A percentile compares a stretch with the other conserved stretches of the same genome.
These are phyloP conservation scores for Gonapodya prolifera DNA, from an alignment of 192 early-diverging fungal species.

Conservation along the genomic window DNA sequence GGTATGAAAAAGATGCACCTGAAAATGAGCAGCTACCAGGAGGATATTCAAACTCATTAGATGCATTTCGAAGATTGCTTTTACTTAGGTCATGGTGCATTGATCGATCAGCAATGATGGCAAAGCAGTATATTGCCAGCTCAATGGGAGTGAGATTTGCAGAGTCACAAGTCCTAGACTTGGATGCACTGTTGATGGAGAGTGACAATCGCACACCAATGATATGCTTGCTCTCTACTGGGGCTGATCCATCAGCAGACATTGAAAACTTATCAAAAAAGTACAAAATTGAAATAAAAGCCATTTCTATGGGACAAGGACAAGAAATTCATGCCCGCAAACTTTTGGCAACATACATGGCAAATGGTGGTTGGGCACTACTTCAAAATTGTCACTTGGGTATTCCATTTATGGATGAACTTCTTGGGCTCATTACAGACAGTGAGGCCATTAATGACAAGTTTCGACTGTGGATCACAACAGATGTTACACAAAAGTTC, in stretches of 20 bases:
- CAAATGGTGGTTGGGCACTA: constrained; percentile 49
- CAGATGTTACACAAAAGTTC: constrained; percentile 43
- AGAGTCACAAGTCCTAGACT: constrained; percentile 53
- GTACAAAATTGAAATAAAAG: constrained; percentile 52
- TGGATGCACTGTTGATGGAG: constrained; percentile 41
- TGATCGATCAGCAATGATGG: constrained; percentile 51
- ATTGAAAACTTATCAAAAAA: constrained; percentile 51
- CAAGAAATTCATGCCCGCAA: constrained; percentile 53
- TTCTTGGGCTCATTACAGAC: constrained; percentile 37
- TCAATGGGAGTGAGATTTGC: constrained; percentile 33
- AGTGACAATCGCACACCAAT: constrained; percentile 50
- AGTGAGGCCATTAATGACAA: constrained; percentile 47
- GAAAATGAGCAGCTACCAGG: constrained; percentile 48
- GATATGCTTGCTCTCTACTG: constrained; percentile 51
- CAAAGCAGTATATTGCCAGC: constrained; percentile 48
- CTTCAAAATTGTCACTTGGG: constrained; percentile 56
- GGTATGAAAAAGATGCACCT: constrained; percentile 52
- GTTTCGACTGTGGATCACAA: constrained; percentile 54
- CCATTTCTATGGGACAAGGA: constrained; percentile 58
- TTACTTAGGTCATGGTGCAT: constrained; percentile 46
- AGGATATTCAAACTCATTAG: constrained; percentile 45
- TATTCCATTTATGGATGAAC: constrained; percentile 52
- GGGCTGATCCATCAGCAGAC: constrained; percentile 50
- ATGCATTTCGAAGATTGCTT: constrained; percentile 42
- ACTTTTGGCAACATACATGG: constrained; percentile 42